Evolutionary conservation across 148 eudicot species (phyloP).

Genomic region (Bassia scoparia): DNA sequence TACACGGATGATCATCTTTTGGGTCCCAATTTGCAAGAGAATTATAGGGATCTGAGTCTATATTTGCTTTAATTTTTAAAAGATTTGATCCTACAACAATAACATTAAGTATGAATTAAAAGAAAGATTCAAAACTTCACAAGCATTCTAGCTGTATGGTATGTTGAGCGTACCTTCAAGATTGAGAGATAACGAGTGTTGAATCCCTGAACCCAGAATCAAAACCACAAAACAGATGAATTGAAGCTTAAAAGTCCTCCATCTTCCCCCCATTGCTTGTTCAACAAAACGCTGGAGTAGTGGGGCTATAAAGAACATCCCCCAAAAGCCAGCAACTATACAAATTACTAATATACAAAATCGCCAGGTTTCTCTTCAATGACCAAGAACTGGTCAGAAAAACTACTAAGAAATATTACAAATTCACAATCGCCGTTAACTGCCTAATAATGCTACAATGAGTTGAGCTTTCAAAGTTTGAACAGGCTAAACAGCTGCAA

Average conservation of each 20-base stretch:
- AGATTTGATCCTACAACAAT: conserved; percentile 60
- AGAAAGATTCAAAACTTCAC: neutral
- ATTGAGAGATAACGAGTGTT: conserved; percentile 56
- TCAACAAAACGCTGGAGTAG: conserved; percentile 34
- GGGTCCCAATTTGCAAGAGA: conserved; percentile 69
- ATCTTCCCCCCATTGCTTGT: conserved; percentile 70
- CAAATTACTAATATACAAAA: conserved; percentile 30
- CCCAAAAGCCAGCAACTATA: conserved; percentile 47
- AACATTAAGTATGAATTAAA: conserved; percentile 11
- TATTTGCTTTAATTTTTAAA: conserved; percentile 50
- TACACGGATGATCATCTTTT: conserved; percentile 60
- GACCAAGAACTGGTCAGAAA: conserved; percentile 31
- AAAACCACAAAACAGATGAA: conserved; percentile 45
- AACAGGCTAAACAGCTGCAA: conserved; percentile 34
- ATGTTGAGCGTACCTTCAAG: conserved; percentile 55
- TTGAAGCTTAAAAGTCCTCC: conserved; percentile 46
- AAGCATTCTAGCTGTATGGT: neutral
- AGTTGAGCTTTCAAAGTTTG: conserved; percentile 6
- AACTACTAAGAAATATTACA: neutral
- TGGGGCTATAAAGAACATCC: conserved; percentile 43
- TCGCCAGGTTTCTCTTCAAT: conserved; percentile 66
- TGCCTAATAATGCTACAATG: conserved; percentile 11
- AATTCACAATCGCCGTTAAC: conserved; percentile 17
- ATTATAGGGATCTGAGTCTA: conserved; percentile 59
- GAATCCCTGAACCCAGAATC: conserved; percentile 47